Conservation (phyloP, 257 asterid genomes). For the Phtheirospermum japonicum region DNA sequence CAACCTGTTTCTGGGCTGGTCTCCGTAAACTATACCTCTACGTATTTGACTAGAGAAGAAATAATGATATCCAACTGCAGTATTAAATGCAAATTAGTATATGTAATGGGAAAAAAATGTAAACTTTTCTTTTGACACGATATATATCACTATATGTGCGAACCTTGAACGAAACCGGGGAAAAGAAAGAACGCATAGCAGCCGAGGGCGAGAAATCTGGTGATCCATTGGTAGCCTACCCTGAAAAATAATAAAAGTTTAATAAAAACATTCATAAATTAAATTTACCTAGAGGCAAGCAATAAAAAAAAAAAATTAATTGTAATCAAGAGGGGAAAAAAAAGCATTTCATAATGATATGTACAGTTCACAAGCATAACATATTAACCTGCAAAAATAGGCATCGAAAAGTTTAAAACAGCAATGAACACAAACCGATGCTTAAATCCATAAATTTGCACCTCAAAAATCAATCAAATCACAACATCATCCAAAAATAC, state of each 20-base stretch:
- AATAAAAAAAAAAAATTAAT: not conserved
- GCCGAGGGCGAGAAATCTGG: constrained; percentile 88
- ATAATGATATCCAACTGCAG: constrained; percentile 89
- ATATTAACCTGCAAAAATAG: not conserved
- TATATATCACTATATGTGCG: constrained; percentile 21
- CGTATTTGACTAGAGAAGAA: constrained; percentile 71
- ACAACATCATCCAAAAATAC: no score
- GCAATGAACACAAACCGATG: not conserved
- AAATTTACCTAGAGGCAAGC: not conserved
- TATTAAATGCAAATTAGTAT: constrained; percentile 20
- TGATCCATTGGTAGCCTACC: constrained; percentile 89
- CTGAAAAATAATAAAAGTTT: constrained; percentile 56
- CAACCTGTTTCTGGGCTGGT: constrained; percentile 95
- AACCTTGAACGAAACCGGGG: constrained; percentile 97
- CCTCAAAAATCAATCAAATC: not conserved
- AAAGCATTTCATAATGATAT: not conserved
- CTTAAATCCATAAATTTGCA: constrained; percentile 7
- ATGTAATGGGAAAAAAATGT: not conserved
- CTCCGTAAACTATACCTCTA: constrained; percentile 84
- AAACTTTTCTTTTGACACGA: constrained; percentile 2
- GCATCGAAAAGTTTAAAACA: constrained; percentile 1
- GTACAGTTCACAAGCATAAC: not conserved
- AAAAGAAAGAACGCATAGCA: constrained; percentile 73
- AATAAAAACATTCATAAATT: constrained; percentile 21
- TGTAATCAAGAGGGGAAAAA: not conserved